phyloP scores from a whole-genome alignment of 495 filamentous ascomycete species.

The Alectoria sarmentosa region DNA sequence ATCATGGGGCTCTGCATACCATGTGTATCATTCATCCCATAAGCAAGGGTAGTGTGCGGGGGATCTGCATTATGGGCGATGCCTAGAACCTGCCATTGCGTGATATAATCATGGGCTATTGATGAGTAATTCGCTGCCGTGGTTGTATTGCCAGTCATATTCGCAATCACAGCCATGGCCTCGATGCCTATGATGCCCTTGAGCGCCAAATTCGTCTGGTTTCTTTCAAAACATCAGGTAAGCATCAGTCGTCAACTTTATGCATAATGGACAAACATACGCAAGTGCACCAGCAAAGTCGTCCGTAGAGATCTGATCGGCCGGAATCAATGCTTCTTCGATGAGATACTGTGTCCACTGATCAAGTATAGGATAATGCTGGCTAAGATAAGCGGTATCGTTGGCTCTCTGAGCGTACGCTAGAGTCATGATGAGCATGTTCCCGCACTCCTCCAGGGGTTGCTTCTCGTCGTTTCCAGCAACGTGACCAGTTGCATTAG shows the following conservation, averaged over 20 bases:
- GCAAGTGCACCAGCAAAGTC: constrained; percentile 92
- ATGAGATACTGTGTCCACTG: constrained; percentile 85
- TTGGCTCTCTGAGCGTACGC: constrained; percentile 48
- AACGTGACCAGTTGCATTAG: constrained; percentile 79
- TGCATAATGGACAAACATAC: constrained; percentile 30
- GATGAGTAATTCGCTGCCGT: constrained; percentile 58
- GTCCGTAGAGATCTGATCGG: constrained; percentile 84
- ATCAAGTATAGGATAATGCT: constrained; percentile 67
- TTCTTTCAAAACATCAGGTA: constrained; percentile 34
- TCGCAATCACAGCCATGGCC: constrained; percentile 76
- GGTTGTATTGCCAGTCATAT: constrained; percentile 50
- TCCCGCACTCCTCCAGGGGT: constrained; percentile 91
- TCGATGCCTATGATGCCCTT: constrained; percentile 91
- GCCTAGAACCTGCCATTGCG: constrained; percentile 68
- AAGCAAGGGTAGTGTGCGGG: constrained; percentile 75
- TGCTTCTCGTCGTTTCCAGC: constrained; percentile 82
- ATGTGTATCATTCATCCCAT: constrained; percentile 44
- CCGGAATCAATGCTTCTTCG: constrained; percentile 71
- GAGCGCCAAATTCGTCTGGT: constrained; percentile 85
- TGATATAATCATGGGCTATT: constrained; percentile 68
- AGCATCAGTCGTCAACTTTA: neutral
- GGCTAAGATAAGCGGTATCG: constrained; percentile 39
- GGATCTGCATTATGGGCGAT: constrained; percentile 59
- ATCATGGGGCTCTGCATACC: constrained; percentile 21
- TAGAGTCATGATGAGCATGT: constrained; percentile 93